phyloP scores from a whole-genome alignment of 2,329 filamentous ascomycete species.

The Ophiostoma fasciatum region DNA sequence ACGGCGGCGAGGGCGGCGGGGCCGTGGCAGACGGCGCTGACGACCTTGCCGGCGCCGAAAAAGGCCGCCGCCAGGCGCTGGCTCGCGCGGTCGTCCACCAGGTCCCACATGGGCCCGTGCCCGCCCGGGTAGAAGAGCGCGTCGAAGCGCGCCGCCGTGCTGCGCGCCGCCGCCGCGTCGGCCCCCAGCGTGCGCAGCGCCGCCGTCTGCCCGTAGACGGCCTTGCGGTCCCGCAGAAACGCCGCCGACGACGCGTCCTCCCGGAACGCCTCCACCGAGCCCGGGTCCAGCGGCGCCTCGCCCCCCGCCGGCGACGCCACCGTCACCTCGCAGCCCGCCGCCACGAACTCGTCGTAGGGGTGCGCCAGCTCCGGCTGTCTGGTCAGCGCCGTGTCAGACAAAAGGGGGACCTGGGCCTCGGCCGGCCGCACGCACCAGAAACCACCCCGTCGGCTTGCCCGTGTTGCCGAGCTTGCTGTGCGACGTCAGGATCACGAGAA shows the following conservation, averaged over 20 bases:
- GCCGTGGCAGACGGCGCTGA: constrained; percentile 56
- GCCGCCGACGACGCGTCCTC: constrained; percentile 33
- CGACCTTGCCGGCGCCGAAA: constrained; percentile 43
- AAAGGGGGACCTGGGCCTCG: too few species aligned
- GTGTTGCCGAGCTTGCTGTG: constrained; percentile 33
- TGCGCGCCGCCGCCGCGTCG: constrained; percentile 15
- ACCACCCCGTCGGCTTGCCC: constrained; percentile 53
- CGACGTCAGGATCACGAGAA: constrained; percentile 59
- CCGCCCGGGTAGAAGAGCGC: constrained; percentile 27
- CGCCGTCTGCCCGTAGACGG: constrained; percentile 48
- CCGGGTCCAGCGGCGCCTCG: constrained; percentile 43
- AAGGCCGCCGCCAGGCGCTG: constrained; percentile 49
- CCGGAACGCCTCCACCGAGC: constrained; percentile 39
- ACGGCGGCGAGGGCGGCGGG: constrained; percentile 43
- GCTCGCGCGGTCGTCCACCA: constrained; percentile 39
- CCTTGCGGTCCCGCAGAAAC: constrained; percentile 40
- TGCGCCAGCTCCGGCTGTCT: constrained; percentile 47
- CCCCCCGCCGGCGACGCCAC: constrained; percentile 50
- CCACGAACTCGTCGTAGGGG: constrained; percentile 41
- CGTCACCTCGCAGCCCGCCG: constrained; percentile 36
- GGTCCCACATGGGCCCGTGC: constrained; percentile 53
- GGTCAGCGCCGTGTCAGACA: neutral
- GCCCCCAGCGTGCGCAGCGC: constrained; percentile 42
- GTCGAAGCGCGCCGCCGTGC: constrained; percentile 15
- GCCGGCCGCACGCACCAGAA: constrained; percentile 43